Percentiles rank a stretch among this genome's conserved stretches.
phyloP scores from a whole-genome alignment of 2,329 filamentous ascomycete genomes.

The Paraphoma sp. region DNA sequence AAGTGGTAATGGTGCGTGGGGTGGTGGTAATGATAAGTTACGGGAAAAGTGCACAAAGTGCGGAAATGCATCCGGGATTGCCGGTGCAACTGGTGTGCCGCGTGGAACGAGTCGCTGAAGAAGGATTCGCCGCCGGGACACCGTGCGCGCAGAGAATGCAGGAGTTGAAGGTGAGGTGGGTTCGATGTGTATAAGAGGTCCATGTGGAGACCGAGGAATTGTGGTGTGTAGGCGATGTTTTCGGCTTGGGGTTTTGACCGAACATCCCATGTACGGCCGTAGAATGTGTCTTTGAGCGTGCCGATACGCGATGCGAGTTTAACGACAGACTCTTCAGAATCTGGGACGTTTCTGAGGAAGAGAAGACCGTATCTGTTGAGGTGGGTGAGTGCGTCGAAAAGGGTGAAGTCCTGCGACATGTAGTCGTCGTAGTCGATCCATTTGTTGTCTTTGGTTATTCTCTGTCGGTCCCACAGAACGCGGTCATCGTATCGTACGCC shows the following conservation, averaged over 20 bases:
- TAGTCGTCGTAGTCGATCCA: constrained; percentile 75
- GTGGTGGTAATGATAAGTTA: constrained; percentile 74
- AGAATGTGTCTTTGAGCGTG: constrained; percentile 83
- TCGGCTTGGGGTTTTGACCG: constrained; percentile 80
- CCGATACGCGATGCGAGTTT: constrained; percentile 76
- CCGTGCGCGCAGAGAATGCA: constrained; percentile 87
- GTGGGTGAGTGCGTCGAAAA: constrained; percentile 67
- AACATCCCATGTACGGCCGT: constrained; percentile 91
- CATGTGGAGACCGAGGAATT: constrained; percentile 87
- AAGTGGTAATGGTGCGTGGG: constrained; percentile 66
- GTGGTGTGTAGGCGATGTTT: constrained; percentile 87
- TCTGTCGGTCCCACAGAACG: constrained; percentile 56
- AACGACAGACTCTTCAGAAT: constrained; percentile 69
- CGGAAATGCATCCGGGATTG: constrained; percentile 37
- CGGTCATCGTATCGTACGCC: constrained; percentile 43
- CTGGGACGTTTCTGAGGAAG: constrained; percentile 77
- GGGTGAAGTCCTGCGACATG: constrained; percentile 64
- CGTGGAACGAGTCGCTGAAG: constrained; percentile 78
- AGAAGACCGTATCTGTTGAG: constrained; percentile 74
- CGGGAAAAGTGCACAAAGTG: constrained; percentile 51
- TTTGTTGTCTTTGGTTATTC: constrained; percentile 57
- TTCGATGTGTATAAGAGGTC: constrained; percentile 86
- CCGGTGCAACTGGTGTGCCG: constrained; percentile 55
- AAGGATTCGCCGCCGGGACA: constrained; percentile 82
- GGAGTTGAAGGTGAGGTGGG: constrained; percentile 81